Base-by-base conservation (phyloP, 352 stramenopile species). In the Globisporangium canariense region DNA sequence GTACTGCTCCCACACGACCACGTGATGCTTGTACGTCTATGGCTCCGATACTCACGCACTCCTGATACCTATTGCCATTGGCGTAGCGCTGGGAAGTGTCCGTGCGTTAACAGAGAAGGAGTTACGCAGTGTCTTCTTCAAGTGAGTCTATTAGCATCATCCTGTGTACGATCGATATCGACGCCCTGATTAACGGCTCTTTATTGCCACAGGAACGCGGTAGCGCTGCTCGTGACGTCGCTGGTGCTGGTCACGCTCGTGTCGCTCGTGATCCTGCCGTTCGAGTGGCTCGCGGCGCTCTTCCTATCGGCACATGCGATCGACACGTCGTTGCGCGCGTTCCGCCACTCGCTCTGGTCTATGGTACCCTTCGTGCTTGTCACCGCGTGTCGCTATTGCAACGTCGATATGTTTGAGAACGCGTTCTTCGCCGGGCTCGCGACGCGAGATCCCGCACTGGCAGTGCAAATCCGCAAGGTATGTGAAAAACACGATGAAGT, bases 401-500 rank as follows among this genome's bases (percentile, higher is more conserved):
- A 77, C 62, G 76, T 89, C 55, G 54, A 59, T 36, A 78, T 87
- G 55, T 91, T 91, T 63, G 82, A 91, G 62, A 76, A 86, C 62
- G 82, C 76, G 25, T 91, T 89, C 68, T 91, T 91, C 57, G 78
- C 76, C n/a, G 82, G 78, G 0, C 62, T 91, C 14, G 68, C 70
- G 3, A 69, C 70, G 7, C 73, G 77, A 11, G 75, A 91, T 49
- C 47, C 73, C 5, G 40, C 66, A 2, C 75, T 91, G 2, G 72
- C 75, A 14, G 56, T 57, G 41, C 51, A 46, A 1, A 91, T 91
- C 30, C 70, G 67, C 66, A 66, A 75, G 62, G 78, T 88, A 41
- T 6, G 18, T 30, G 36, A 8, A 11, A 4, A 30, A 7, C 13
- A 20, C 36, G 10, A 14, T 41, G 7, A 14, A 41, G 10, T 41